Base-by-base conservation (phyloP, 2,329 filamentous ascomycete species). In the Aspergillus brunneoviolaceus region DNA sequence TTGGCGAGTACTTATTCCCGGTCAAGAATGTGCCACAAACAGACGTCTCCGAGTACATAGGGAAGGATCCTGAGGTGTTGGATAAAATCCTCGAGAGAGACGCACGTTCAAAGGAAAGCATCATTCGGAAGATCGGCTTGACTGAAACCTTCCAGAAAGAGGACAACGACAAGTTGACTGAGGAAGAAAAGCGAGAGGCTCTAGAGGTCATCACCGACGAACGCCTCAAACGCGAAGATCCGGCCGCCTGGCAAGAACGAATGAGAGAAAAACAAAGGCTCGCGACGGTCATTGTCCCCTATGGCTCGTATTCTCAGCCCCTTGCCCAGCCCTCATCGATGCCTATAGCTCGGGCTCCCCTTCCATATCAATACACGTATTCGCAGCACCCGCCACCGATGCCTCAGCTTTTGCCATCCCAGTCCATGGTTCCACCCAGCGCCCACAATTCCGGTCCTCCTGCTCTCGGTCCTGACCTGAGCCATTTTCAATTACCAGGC, bases 101-200 rank as follows among this genome's bases (percentile, higher is more conserved):
- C n/a, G 61, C 66, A 42, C 60, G 64, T 7, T 51, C 62, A 16
- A 55, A 68, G 12, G 49, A 65, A 12, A 59, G 49, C 23, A 65
- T 67, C 53, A 74, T 80, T 51, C 52, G 71, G 67, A 58, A 72
- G 1, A 87, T 94, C 58, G 81, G 85, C 3, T 83, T 88, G 45
- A 89, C 88, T 0, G 89, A 94, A 65, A 88, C 88, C 0, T 91
- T 92, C 65, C 87, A 90, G 64, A 82, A 85, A 64, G 88, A 92
- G 63, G 88, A 89, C 59, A 77, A 84, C 11, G 85, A 87, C 53
- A 81, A 81, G 12, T 73, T 93, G 23, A 87, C 86, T 0, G 77
- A 80, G 0, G 85, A 89, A 55, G 89, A 92, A 63, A 72, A 80
- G 10, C 77, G 76, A 49, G 83, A 87, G 50, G 85, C 85, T 0